A percentile compares a stretch with the other conserved stretches of the same genome.
phyloP scores from a whole-genome alignment of 129 eudicot genomes.

The Tagetes erecta region DNA sequence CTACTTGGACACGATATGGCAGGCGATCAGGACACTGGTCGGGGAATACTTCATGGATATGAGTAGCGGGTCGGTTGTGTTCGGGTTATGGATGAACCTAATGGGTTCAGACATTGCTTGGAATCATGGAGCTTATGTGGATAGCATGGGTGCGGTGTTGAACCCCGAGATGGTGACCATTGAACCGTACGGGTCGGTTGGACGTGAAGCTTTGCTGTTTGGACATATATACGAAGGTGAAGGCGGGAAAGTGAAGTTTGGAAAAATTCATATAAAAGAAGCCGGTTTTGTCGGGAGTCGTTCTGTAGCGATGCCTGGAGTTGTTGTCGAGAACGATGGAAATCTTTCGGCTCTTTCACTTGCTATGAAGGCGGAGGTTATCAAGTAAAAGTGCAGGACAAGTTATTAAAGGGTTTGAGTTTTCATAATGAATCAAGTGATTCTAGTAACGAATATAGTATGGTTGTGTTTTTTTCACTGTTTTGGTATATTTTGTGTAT shows the following conservation, averaged over 20 bases:
- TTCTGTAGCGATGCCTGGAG: slow-evolving; percentile 63
- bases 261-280: slow-evolving; percentile 43
- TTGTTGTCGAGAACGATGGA: slow-evolving; percentile 46
- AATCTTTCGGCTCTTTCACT: slow-evolving; percentile 52
- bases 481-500: neutral
- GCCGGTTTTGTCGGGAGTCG: slow-evolving; percentile 62
- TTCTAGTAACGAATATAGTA: neutral
- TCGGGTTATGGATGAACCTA: slow-evolving; percentile 50
- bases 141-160: slow-evolving; percentile 54
- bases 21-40: slow-evolving; percentile 55
- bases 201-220: slow-evolving; percentile 52
- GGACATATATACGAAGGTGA: slow-evolving; percentile 73
- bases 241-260: slow-evolving; percentile 60
- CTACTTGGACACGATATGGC: slow-evolving; percentile 67
- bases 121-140: slow-evolving; percentile 56
- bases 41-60: slow-evolving; percentile 65
- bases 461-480: neutral
- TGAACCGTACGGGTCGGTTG: slow-evolving; percentile 42
- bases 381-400: slow-evolving; percentile 26
- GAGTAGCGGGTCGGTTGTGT: slow-evolving; percentile 47
- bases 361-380: slow-evolving; percentile 55
- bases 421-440: neutral
- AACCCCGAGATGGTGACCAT: slow-evolving; percentile 63
- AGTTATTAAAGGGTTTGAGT: too few species aligned
- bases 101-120: slow-evolving; percentile 63